Evolutionary conservation across 208 protist species (phyloP).

Genomic region (Borovskyia barvae): DNA sequence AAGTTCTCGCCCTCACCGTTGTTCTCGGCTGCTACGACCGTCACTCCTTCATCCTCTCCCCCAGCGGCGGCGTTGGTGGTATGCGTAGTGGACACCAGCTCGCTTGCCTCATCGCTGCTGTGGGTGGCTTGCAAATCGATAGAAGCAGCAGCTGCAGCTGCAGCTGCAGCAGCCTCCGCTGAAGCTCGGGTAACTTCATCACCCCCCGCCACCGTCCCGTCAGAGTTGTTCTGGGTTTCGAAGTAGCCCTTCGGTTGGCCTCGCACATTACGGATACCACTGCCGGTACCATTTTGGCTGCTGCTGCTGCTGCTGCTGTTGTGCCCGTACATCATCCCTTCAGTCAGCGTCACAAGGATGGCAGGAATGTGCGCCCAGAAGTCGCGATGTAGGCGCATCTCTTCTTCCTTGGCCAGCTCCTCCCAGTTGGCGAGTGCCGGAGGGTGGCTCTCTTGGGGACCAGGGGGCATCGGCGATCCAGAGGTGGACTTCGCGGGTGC

Average conservation of each 20-base stretch:
- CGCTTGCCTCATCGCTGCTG: too few species aligned
- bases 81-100: not conserved
- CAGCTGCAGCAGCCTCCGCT: too few species aligned
- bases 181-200: too few species aligned
- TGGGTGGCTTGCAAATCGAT: too few species aligned
- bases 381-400: constrained; percentile 32
- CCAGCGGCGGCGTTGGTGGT: not conserved
- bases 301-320: too few species aligned
- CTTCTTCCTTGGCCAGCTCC: constrained; percentile 17
- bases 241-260: too few species aligned
- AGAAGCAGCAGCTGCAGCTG: too few species aligned
- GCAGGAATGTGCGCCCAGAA: constrained; percentile 38
- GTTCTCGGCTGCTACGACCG: not conserved
- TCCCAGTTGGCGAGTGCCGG: constrained; percentile 10
- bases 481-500: not conserved
- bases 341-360: constrained; percentile 28
- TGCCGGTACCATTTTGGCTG: too few species aligned
- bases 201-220: too few species aligned
- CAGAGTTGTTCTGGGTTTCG: too few species aligned
- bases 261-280: too few species aligned
- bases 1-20: not conserved
- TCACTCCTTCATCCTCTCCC: not conserved
- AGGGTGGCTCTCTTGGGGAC: not conserved
- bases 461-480: not conserved
- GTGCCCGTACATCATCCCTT: constrained; percentile 31